Evolutionary conservation across 176 grass and related monocot species (phyloP).

Genomic region (Oryza coarctata): DNA sequence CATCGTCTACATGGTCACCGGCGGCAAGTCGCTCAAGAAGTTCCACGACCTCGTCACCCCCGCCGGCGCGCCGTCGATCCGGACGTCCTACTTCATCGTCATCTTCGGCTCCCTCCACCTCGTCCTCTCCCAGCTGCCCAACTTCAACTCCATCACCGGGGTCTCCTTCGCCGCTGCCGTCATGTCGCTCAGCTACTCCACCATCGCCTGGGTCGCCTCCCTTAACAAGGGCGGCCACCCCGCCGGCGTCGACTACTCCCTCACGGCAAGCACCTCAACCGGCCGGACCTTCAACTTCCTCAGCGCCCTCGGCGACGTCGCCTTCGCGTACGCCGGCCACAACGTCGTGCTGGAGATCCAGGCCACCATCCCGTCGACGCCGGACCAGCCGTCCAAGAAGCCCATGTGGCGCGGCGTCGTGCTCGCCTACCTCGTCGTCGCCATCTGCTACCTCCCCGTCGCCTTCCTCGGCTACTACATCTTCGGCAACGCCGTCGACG

Average conservation of each 20-base stretch:
- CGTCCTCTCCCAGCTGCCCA: conserved; percentile 56
- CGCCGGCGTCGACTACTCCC: conserved; percentile 36
- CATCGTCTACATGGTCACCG: conserved; percentile 83
- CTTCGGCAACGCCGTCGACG: conserved; percentile 72
- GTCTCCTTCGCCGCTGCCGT: conserved; percentile 62
- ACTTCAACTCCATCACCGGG: conserved; percentile 63
- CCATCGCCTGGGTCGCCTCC: conserved; percentile 57
- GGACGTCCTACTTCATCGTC: conserved; percentile 49
- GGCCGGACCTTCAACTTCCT: conserved; percentile 50
- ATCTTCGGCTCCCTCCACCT: conserved; percentile 52
- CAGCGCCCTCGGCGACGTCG: conserved; percentile 45
- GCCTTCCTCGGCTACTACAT: conserved; percentile 61
- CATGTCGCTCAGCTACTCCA: conserved; percentile 80
- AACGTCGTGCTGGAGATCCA: conserved; percentile 92
- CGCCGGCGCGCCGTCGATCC: neutral
- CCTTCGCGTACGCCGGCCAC: conserved; percentile 69
- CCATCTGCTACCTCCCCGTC: conserved; percentile 77
- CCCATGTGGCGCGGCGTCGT: conserved; percentile 72
- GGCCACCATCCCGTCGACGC: conserved; percentile 71
- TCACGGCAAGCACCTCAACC: conserved; percentile 11
- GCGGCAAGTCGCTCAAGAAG: conserved; percentile 64
- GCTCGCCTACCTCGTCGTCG: conserved; percentile 60
- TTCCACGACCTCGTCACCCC: conserved; percentile 36
- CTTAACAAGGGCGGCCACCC: conserved; percentile 29
- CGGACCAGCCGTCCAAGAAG: conserved; percentile 66